Evolutionary conservation across 2,329 filamentous ascomycete genomes (phyloP).

Genomic region (Talaromyces rugulosus): DNA sequence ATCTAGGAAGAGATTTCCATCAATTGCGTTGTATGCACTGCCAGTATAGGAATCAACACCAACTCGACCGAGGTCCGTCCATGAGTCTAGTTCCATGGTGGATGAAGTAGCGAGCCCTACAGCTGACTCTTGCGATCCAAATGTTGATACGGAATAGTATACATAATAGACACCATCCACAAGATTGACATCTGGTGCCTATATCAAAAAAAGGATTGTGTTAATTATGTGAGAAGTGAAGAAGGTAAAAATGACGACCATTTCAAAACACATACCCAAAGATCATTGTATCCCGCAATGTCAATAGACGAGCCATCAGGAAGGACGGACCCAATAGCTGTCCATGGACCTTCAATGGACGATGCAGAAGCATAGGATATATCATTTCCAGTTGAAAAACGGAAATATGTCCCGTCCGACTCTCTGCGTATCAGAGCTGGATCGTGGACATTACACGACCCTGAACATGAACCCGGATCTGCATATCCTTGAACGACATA

Average conservation of each 20-base stretch:
- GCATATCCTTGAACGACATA: constrained; percentile 17
- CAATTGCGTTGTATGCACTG: constrained; percentile 58
- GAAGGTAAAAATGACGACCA: not conserved
- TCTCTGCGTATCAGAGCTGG: constrained; percentile 45
- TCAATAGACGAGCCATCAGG: constrained; percentile 44
- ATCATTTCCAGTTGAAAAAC: constrained; percentile 50
- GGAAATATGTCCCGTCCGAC: constrained; percentile 49
- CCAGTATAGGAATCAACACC: constrained; percentile 33
- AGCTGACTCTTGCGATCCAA: constrained; percentile 57
- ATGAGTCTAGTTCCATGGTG: constrained; percentile 33
- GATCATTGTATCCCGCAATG: constrained; percentile 43
- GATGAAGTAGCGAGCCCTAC: constrained; percentile 56
- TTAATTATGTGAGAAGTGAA: not conserved
- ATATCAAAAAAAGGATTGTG: not conserved
- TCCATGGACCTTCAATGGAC: constrained; percentile 49
- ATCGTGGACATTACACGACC: constrained; percentile 40
- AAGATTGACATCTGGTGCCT: constrained; percentile 61
- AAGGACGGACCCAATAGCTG: constrained; percentile 43
- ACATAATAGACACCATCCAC: constrained; percentile 59
- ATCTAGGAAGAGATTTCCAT: constrained; percentile 49
- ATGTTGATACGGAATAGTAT: constrained; percentile 64
- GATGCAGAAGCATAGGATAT: constrained; percentile 49
- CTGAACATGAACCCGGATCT: constrained; percentile 27
- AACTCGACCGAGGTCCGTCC: constrained; percentile 30
- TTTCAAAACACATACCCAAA: constrained; percentile 42